A percentile compares a stretch with the other conserved stretches of the same genome.
These are phyloP conservation scores for Sugiyamaella pinicola DNA, from an alignment of 1,139 yeast genomes.

Conservation along the genomic window DNA sequence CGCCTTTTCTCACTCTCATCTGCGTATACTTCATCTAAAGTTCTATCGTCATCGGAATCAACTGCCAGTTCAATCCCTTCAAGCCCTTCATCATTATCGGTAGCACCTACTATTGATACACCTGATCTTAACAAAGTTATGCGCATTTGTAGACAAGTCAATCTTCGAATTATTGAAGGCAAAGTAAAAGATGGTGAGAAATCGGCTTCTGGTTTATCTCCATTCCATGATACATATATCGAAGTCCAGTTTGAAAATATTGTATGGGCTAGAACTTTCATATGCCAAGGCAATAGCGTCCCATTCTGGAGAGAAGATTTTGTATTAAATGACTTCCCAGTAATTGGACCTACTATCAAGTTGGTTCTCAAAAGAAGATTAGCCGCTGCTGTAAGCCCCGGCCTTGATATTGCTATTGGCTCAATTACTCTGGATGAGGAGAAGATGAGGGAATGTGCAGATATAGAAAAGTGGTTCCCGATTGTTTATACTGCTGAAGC, in stretches of 20 bases:
- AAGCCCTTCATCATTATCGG: neutral
- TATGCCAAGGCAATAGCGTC: constrained; percentile 44
- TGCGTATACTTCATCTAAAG: neutral
- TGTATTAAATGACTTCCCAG: constrained; percentile 46
- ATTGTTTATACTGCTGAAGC: constrained; percentile 23
- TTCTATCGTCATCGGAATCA: constrained; percentile 9
- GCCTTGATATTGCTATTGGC: constrained; percentile 43
- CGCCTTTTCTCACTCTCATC: constrained; percentile 50
- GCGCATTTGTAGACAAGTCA: constrained; percentile 58
- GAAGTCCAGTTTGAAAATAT: constrained; percentile 58
- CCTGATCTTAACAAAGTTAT: constrained; percentile 41
- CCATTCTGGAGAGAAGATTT: constrained; percentile 65
- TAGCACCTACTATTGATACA: neutral
- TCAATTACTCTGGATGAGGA: constrained; percentile 27
- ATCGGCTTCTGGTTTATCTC: constrained; percentile 18
- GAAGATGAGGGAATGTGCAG: constrained; percentile 22
- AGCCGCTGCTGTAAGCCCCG: constrained; percentile 31
- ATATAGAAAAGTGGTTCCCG: constrained; percentile 33
- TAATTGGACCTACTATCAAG: constrained; percentile 30
- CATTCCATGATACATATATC: constrained; percentile 45
- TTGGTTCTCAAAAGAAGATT: constrained; percentile 32
- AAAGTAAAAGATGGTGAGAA: constrained; percentile 44
- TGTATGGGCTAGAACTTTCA: constrained; percentile 60
- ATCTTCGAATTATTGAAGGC: constrained; percentile 69
- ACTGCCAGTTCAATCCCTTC: constrained; percentile 1